These are phyloP conservation scores for Petrea volubilis DNA, from an alignment of 257 asterid genomes.

Conservation along the genomic window DNA sequence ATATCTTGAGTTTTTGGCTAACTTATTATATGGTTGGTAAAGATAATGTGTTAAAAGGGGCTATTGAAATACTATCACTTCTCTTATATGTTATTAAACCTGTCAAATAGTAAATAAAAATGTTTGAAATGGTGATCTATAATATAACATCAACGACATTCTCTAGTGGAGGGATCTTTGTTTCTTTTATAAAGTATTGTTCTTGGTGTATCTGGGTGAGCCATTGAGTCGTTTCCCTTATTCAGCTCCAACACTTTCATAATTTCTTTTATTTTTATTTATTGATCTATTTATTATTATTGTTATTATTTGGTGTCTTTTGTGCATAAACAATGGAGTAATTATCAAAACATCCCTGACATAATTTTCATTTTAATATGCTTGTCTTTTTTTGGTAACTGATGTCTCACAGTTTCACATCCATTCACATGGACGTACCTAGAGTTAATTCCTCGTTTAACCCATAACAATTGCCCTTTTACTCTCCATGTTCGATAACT, in stretches of 20 bases:
- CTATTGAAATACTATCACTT: not conserved
- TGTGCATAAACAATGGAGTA: not conserved
- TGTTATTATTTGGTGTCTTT: no score
- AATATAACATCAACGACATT: not conserved
- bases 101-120: not conserved
- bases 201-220: not conserved
- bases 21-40: not conserved
- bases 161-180: not conserved
- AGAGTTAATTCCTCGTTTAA: not conserved
- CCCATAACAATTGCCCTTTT: not conserved
- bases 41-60: not conserved
- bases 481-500: not conserved
- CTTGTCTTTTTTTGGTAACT: not conserved
- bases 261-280: not conserved
- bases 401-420: not conserved
- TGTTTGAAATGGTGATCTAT: slow-evolving; percentile 3
- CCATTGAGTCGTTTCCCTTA: not conserved
- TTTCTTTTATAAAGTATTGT: not conserved
- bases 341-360: not conserved
- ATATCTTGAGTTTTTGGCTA: not conserved
- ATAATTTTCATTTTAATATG: not conserved
- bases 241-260: not conserved
- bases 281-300: no score
- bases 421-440: not conserved
- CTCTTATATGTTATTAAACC: not conserved